Evolutionary conservation across 83 land plant genomes (phyloP), one percentile per base, ranked within the genome.

Genomic region (Picea engelmannii): DNA sequence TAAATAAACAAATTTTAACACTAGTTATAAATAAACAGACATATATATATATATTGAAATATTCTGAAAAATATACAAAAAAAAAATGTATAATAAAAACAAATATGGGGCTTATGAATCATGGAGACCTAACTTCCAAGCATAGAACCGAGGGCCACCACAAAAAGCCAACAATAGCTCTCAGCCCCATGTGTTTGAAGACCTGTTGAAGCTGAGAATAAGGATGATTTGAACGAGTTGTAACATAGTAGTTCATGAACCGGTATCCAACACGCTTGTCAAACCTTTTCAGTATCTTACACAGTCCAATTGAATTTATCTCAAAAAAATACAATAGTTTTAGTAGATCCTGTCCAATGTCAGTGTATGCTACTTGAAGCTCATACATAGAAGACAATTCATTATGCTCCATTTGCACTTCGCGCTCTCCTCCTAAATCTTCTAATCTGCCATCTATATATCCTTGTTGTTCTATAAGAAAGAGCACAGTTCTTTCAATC

Each of bases 171-270:
- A 31, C 31, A 31, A 31, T 1, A 31, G 31, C 31, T 31, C 31
- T 31, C 31, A 31, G 1, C 31, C 31, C 31, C 31, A 31, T 31
- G 31, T 31, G 31, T 31, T 31, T 31, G 31, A 31, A 31, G 35
- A 96, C 98, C 84, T 94, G 98, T 68, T 96, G 98, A 13, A 96
- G 89, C 85, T 94, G 95, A 62, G 98, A 96, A 55, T 96, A 94
- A 61, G 98, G 98, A 87, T 96, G 98, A 81, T 94, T 96, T 40
- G 95, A 82, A 47, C 98, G 92, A 77, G 91, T 92, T 77, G 93
- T 87, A 40, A 96, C 91, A 85, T 96, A 96, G 31, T 94, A 91
- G 82, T 92, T 89, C 60, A 94, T 93, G 77, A 96, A 89, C 80
- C 88, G 90, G 78, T 88, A 92, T 23, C 95, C 92, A 80, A 90